Evolutionary conservation across 2,329 filamentous ascomycete species (phyloP), one percentile per base, ranked within the genome.

Genomic region (Verticillium zaregamsianum): DNA sequence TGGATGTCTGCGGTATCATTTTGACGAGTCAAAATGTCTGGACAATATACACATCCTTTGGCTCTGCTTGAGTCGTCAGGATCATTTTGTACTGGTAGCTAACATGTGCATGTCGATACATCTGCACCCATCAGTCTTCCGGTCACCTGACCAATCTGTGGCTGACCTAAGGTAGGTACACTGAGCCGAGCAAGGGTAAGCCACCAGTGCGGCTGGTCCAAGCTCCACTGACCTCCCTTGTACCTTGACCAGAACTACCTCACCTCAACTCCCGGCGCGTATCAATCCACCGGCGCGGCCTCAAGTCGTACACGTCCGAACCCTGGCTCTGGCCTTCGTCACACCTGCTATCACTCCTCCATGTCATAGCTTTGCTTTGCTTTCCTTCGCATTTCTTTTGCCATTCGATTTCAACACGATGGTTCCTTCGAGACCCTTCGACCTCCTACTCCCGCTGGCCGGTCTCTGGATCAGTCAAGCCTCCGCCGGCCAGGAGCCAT

Each of bases 381-480:
- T 7, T 49, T 15, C 2, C 33, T n/a, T 49, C 20, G 40, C 20
- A 8, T 20, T 45, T 17, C 15, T 45, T n/a, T 15, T n/a, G 9
- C 40, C 40, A 23, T 49, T 11, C n/a, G 40, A 23, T 25, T 23
- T 3, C 40, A 25, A 14, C 57, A 58, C 28, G 59, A 66, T 66
- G 64, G 32, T 59, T 31, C 58, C 58, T 14, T 59, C 61, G 20
- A 61, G 56, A 17, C 31, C 59, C 59, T 7, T 63, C 5, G 57
- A 59, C 59, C 17, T 66, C 57, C 54, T 69, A 61, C 25, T 69
- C 57, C 49, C 64, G 57, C 49, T 69, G 31, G 28, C 61, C 52
- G 57, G 61, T 64, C 67, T 66, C 59, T 62, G 40, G 64, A 58
- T 15, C 66, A 61, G 28, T 60, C 61, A 52, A 65, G 66, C 57